phyloP scores from a whole-genome alignment of 2,329 filamentous ascomycete species.

The Colletotrichum spinosum region DNA sequence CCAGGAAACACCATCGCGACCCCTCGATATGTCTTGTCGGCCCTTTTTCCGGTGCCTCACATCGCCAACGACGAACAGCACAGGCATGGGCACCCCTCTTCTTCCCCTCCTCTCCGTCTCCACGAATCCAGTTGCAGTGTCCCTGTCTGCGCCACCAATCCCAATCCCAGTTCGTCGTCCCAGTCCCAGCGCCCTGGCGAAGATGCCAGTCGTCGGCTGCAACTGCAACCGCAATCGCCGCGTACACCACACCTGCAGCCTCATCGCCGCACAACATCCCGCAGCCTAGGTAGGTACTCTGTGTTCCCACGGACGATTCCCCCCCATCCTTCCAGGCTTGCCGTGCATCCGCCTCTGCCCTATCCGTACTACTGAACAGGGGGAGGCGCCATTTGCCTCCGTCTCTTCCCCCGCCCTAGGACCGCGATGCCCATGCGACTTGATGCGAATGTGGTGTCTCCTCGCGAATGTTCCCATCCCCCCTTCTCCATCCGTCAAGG shows the following conservation, averaged over 20 bases:
- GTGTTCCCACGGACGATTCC: slow-evolving; percentile 21
- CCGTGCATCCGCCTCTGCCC: slow-evolving; percentile 34
- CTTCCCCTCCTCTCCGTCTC: slow-evolving; percentile 27
- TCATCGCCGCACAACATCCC: slow-evolving; percentile 32
- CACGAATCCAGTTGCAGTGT: slow-evolving; percentile 27
- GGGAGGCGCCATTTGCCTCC: slow-evolving; percentile 1
- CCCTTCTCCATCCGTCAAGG: slow-evolving; percentile 8
- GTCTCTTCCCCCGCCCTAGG: not conserved
- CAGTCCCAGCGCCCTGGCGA: slow-evolving; percentile 3
- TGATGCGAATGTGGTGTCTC: too few species aligned
- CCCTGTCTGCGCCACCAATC: slow-evolving; percentile 30
- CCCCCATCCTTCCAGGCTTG: slow-evolving; percentile 10
- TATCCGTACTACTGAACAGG: slow-evolving; percentile 21
- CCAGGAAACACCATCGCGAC: too few species aligned
- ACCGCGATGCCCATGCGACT: not conserved
- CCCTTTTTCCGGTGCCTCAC: too few species aligned
- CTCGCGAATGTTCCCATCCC: not conserved
- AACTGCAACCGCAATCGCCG: slow-evolving; percentile 24
- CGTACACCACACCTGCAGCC: slow-evolving; percentile 30
- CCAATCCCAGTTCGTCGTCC: slow-evolving; percentile 5
- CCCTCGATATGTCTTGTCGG: too few species aligned
- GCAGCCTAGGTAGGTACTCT: too few species aligned
- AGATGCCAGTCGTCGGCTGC: slow-evolving; percentile 30
- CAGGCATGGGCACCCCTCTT: too few species aligned
- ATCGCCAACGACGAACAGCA: too few species aligned